A percentile compares a stretch with the other conserved stretches of the same genome.
These are phyloP conservation scores for Populus hybrid DNA, from an alignment of 441 rosid genomes.

Conservation along the genomic window DNA sequence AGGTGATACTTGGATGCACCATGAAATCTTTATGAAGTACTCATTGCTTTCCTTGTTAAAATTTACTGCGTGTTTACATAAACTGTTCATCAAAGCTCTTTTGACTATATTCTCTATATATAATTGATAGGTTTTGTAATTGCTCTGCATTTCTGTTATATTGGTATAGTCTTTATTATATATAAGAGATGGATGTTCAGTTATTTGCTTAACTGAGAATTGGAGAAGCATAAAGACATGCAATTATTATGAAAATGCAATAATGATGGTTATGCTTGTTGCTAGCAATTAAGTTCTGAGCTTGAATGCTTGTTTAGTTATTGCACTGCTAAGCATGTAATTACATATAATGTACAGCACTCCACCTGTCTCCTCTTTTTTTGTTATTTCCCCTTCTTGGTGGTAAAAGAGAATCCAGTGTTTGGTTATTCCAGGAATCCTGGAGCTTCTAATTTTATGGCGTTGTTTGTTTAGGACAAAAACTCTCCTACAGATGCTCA, in stretches of 20 bases:
- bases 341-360: not conserved
- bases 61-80: not conserved
- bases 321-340: not conserved
- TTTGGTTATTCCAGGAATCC: not conserved
- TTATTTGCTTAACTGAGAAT: not conserved
- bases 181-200: conserved; percentile 1
- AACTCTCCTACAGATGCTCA: no score
- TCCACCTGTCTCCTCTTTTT: no score
- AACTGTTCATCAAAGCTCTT: conserved; percentile 5
- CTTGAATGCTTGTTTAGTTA: conserved; percentile 9
- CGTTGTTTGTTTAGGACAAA: no score
- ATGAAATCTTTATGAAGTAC: conserved; percentile 24
- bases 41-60: conserved; percentile 20
- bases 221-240: conserved; percentile 2
- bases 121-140: conserved; percentile 1
- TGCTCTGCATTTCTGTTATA: not conserved
- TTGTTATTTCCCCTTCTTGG: no score
- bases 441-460: not conserved
- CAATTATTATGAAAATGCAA: conserved; percentile 2
- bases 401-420: not conserved
- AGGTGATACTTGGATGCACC: conserved; percentile 62
- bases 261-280: conserved; percentile 11
- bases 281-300: not conserved
- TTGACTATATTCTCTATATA: not conserved
- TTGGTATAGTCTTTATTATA: not conserved